phyloP scores from a whole-genome alignment of 2,329 filamentous ascomycete genomes.

The Colletotrichum euphorbiae region DNA sequence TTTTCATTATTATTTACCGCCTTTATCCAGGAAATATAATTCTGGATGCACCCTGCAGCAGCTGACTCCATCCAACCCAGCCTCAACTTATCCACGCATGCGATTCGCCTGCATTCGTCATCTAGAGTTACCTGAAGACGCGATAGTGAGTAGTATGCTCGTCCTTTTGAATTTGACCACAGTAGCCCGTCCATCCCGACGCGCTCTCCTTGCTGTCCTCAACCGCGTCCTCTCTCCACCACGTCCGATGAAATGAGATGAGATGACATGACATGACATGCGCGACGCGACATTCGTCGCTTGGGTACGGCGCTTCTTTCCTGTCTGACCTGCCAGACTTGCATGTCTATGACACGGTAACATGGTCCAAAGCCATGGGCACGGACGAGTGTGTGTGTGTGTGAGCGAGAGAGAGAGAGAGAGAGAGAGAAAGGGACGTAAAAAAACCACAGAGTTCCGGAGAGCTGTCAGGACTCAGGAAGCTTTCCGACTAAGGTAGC shows the following conservation, averaged over 20 bases:
- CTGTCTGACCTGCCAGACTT: slow-evolving; percentile 18
- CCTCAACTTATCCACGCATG: neutral
- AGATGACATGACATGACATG: slow-evolving; percentile 29
- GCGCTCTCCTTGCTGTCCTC: neutral
- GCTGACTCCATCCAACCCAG: neutral
- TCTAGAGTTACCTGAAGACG: slow-evolving; percentile 5
- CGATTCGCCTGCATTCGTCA: neutral
- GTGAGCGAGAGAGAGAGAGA: too few species aligned
- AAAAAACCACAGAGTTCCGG: slow-evolving; percentile 1
- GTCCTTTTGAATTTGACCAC: too few species aligned
- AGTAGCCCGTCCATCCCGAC: neutral
- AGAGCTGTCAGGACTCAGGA: neutral
- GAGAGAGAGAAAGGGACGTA: neutral
- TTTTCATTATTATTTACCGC: too few species aligned
- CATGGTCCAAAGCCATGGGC: slow-evolving; percentile 8
- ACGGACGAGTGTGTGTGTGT: too few species aligned
- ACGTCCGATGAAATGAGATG: slow-evolving; percentile 21
- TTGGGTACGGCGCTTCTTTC: slow-evolving; percentile 11
- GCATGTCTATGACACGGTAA: slow-evolving; percentile 13
- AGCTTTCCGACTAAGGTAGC: slow-evolving; percentile 18
- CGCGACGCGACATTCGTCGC: slow-evolving; percentile 28
- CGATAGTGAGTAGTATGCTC: slow-evolving; percentile 7
- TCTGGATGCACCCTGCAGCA: neutral
- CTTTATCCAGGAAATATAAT: neutral
- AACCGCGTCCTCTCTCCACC: slow-evolving; percentile 1